These are phyloP conservation scores for Cyclospora cayetanensis DNA, from an alignment of 169 alveolate species.

Conservation along the genomic window DNA sequence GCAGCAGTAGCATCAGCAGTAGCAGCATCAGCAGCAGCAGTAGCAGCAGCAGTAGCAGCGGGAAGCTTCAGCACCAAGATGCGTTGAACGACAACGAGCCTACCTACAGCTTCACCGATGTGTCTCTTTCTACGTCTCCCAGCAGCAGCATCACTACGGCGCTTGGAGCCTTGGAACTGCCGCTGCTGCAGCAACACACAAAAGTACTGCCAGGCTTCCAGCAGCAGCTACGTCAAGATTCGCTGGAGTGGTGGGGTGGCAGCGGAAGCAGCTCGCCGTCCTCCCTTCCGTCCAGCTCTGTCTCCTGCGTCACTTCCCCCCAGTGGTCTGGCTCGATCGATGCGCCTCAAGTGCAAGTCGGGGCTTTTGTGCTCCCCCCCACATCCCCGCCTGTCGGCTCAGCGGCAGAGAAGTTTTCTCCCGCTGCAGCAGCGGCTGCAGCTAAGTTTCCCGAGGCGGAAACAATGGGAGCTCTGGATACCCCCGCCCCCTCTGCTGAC, in stretches of 20 bases:
- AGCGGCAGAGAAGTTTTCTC: not conserved
- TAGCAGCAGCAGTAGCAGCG: not conserved
- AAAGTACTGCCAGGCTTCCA: not conserved
- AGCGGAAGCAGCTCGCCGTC: not conserved
- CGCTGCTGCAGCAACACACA: not conserved
- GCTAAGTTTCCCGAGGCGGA: no score
- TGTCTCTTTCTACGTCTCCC: not conserved
- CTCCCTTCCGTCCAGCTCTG: not conserved
- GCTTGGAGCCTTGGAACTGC: not conserved
- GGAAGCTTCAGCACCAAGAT: not conserved
- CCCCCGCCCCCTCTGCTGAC: not conserved
- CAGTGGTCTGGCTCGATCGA: not conserved
- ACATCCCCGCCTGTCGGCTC: not conserved
- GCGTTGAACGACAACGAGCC: no score
- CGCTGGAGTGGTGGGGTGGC: not conserved
- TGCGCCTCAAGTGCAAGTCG: not conserved
- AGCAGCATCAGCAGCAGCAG: constrained; percentile 19
- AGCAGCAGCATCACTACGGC: not conserved
- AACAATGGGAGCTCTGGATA: no score
- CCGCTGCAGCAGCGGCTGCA: not conserved
- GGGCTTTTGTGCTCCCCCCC: not conserved
- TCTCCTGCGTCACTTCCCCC: not conserved
- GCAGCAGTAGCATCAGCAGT: not conserved
- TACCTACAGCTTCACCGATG: no score
- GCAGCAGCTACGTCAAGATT: not conserved